phyloP scores from a whole-genome alignment of 78 protist species.

The Dictyostelium intermedium region DNA sequence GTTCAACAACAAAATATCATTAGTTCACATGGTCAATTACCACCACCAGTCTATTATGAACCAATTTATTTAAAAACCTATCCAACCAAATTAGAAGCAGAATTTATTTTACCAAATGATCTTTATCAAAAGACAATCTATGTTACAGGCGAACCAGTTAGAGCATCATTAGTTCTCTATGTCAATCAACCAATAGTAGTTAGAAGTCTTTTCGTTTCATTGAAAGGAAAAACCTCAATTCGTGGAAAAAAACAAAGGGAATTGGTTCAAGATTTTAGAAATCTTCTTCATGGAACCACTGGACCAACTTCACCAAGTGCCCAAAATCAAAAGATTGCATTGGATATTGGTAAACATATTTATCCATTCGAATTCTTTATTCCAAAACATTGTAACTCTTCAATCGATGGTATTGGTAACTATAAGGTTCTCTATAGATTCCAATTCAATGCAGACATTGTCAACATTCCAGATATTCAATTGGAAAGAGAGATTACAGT shows the following conservation, averaged over 20 bases:
- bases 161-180: neutral
- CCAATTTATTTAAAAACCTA: neutral
- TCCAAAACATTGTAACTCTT: constrained; percentile 34
- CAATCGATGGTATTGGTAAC: neutral
- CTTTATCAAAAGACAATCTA: neutral
- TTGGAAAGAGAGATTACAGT: neutral
- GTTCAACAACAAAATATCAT: neutral
- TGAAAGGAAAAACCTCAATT: constrained; percentile 10
- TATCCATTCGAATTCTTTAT: constrained; percentile 52
- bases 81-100: neutral
- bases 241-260: neutral
- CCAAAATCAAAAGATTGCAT: neutral
- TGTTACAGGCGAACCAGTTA: constrained; percentile 1
- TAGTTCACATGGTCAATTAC: neutral
- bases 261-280: neutral
- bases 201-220: neutral
- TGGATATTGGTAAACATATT: constrained; percentile 32
- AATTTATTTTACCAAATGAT: constrained; percentile 15
- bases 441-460: constrained; percentile 43
- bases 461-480: neutral
- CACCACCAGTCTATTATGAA: constrained; percentile 35
- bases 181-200: constrained; percentile 19
- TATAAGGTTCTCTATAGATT: neutral
- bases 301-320: neutral
- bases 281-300: neutral